Conservation (phyloP, 176 grass and related monocot species). For the Puccinellia tenuiflora region DNA sequence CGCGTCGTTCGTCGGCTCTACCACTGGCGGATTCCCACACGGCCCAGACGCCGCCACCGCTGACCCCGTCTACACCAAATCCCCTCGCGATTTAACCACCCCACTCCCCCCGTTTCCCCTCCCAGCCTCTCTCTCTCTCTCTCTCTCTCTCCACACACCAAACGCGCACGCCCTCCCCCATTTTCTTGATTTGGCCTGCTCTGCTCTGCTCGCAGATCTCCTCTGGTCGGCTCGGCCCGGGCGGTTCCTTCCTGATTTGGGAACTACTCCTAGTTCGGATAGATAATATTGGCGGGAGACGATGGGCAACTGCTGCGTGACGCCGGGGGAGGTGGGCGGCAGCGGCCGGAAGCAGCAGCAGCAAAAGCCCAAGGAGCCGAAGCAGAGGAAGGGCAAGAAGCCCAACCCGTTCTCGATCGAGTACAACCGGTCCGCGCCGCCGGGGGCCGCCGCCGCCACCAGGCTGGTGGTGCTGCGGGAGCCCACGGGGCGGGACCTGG, state of each 20-base stretch:
- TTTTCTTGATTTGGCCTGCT: constrained; percentile 18
- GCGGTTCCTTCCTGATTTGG: constrained; percentile 20
- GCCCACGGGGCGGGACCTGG: constrained; percentile 56
- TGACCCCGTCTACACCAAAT: constrained; percentile 43
- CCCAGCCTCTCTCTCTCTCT: background rate
- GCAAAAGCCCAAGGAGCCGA: constrained; percentile 16
- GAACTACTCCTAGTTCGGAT: background rate
- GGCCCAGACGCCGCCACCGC: constrained; percentile 31
- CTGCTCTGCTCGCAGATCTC: constrained; percentile 21
- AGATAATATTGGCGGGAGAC: constrained; percentile 30
- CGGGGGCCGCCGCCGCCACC: background rate
- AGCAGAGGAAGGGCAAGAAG: constrained; percentile 71
- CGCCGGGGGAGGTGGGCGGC: background rate
- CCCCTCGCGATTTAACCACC: constrained; percentile 33
- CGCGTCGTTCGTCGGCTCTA: too few relatives aligned
- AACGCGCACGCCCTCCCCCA: constrained; percentile 22
- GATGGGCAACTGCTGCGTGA: constrained; percentile 90
- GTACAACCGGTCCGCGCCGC: constrained; percentile 54
- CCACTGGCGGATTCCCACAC: constrained; percentile 40
- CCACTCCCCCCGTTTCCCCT: background rate
- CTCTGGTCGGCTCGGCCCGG: background rate
- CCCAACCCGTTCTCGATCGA: constrained; percentile 79
- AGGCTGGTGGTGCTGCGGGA: constrained; percentile 47
- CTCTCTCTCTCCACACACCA: background rate
- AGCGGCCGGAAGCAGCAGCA: constrained; percentile 5